Evolutionary conservation across 139 green algal species (phyloP).

Genomic region (Eudorina sp.): DNA sequence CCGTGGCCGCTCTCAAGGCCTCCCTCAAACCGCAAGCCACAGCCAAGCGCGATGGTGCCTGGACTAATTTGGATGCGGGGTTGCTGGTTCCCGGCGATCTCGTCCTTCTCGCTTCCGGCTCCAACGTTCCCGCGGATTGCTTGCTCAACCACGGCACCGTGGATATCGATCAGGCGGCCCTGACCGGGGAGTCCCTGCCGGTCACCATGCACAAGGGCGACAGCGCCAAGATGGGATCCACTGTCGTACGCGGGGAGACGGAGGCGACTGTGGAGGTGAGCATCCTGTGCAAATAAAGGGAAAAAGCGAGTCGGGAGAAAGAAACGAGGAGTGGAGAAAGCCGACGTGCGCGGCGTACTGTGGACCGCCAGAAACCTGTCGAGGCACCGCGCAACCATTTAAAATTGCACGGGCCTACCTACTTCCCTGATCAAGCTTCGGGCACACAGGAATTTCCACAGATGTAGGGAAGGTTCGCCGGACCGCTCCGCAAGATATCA

Average conservation of each 20-base stretch:
- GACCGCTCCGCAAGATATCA: too few relatives aligned
- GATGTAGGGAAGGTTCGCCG: too few relatives aligned
- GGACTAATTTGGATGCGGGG: conserved; percentile 77
- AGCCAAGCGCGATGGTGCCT: conserved; percentile 83
- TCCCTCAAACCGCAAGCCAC: conserved; percentile 87
- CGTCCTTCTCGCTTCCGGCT: conserved; percentile 79
- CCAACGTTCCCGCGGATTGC: conserved; percentile 84
- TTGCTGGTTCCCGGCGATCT: conserved; percentile 85
- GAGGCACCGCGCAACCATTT: too few relatives aligned
- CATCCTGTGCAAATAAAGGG: too few relatives aligned
- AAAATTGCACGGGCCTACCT: too few relatives aligned
- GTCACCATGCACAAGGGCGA: conserved; percentile 83
- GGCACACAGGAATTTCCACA: too few relatives aligned
- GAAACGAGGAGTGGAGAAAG: too few relatives aligned
- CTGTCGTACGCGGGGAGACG: conserved; percentile 78
- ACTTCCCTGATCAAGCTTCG: too few relatives aligned
- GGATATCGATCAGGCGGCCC: conserved; percentile 85
- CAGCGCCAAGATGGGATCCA: conserved; percentile 90
- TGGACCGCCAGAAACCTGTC: too few relatives aligned
- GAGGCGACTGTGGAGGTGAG: conserved; percentile 58
- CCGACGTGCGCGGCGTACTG: too few relatives aligned
- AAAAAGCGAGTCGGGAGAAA: too few relatives aligned
- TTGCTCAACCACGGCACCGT: conserved; percentile 76
- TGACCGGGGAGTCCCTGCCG: conserved; percentile 91
- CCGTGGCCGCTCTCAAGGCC: conserved; percentile 87